These are phyloP conservation scores for Macaranga tanarius DNA, from an alignment of 441 rosid species.

Conservation along the genomic window DNA sequence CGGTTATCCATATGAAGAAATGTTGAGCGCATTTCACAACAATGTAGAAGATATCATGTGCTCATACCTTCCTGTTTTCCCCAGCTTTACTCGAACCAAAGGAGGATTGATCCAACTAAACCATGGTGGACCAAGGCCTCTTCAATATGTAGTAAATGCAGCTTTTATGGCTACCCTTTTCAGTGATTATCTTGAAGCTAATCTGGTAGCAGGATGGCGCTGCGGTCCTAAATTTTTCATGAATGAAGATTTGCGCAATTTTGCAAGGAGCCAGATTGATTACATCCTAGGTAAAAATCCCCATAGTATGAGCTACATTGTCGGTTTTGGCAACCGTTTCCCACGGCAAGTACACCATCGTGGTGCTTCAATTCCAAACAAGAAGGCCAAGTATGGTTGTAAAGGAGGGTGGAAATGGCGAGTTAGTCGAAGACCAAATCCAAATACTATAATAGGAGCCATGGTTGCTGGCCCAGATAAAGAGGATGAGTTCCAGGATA, in stretches of 20 bases:
- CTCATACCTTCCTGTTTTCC: slow-evolving; percentile 61
- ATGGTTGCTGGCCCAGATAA: slow-evolving; percentile 91
- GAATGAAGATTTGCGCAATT: slow-evolving; percentile 50
- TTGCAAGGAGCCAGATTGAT: slow-evolving; percentile 63
- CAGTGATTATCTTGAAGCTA: slow-evolving; percentile 70
- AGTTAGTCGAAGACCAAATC: slow-evolving; percentile 55
- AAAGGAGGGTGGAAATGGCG: slow-evolving; percentile 81
- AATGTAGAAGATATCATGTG: slow-evolving; percentile 67
- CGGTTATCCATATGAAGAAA: slow-evolving; percentile 84
- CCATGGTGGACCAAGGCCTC: slow-evolving; percentile 69
- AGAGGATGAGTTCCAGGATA: slow-evolving; percentile 62
- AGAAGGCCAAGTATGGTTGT: slow-evolving; percentile 60
- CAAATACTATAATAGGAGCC: slow-evolving; percentile 68
- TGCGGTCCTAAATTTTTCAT: slow-evolving; percentile 70
- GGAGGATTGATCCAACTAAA: slow-evolving; percentile 72
- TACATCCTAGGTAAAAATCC: slow-evolving; percentile 84
- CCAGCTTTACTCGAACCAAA: slow-evolving; percentile 52
- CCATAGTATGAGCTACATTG: slow-evolving; percentile 67
- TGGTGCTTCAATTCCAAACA: slow-evolving; percentile 74
- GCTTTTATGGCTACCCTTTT: slow-evolving; percentile 63
- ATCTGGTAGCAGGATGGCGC: slow-evolving; percentile 67
- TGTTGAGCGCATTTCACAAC: slow-evolving; percentile 62
- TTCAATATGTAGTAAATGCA: slow-evolving; percentile 63
- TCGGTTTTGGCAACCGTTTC: slow-evolving; percentile 59
- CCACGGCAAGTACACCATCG: slow-evolving; percentile 70